A percentile compares a stretch with the other conserved stretches of the same genome.
These are phyloP conservation scores for Daldinia sp. DNA, from an alignment of 2,329 filamentous ascomycete species.

Conservation along the genomic window DNA sequence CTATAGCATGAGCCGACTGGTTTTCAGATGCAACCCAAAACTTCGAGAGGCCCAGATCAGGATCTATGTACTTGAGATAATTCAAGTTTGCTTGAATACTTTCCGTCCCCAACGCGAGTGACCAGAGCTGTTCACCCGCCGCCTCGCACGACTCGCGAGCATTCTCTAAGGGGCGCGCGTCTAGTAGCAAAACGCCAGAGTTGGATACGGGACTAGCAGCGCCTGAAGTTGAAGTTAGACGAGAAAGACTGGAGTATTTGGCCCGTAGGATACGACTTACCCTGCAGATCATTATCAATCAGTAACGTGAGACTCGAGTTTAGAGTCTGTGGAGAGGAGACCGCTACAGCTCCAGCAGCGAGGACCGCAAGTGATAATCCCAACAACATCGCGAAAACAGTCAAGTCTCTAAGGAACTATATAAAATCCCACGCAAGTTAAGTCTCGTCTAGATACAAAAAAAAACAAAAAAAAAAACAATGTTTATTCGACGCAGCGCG, in stretches of 20 bases:
- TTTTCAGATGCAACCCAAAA: conserved; percentile 50
- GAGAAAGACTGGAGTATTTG: not conserved
- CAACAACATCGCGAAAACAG: not conserved
- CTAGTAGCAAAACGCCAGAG: conserved; percentile 50
- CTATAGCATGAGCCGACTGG: conserved; percentile 41
- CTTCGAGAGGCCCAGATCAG: conserved; percentile 36
- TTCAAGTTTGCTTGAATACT: conserved; percentile 48
- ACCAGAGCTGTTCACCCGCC: conserved; percentile 54
- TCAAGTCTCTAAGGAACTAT: not conserved
- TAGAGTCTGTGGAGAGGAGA: conserved; percentile 48
- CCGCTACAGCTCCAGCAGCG: conserved; percentile 9
- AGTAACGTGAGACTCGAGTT: conserved; percentile 50
- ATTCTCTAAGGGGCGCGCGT: conserved; percentile 40
- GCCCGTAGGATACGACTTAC: conserved; percentile 32
- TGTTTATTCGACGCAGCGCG: not conserved
- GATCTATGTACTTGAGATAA: conserved; percentile 49
- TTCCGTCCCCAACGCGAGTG: conserved; percentile 38
- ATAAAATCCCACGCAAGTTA: not conserved
- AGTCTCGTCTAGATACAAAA: too few relatives aligned
- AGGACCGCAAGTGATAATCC: not conserved
- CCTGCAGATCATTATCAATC: conserved; percentile 53
- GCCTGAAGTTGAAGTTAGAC: conserved; percentile 41
- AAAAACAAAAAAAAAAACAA: too few relatives aligned
- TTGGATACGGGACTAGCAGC: conserved; percentile 44
- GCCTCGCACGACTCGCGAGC: conserved; percentile 47